Evolutionary conservation across 768 basidiomycete genomes (phyloP).

Genomic region (Cyathus striatus): DNA sequence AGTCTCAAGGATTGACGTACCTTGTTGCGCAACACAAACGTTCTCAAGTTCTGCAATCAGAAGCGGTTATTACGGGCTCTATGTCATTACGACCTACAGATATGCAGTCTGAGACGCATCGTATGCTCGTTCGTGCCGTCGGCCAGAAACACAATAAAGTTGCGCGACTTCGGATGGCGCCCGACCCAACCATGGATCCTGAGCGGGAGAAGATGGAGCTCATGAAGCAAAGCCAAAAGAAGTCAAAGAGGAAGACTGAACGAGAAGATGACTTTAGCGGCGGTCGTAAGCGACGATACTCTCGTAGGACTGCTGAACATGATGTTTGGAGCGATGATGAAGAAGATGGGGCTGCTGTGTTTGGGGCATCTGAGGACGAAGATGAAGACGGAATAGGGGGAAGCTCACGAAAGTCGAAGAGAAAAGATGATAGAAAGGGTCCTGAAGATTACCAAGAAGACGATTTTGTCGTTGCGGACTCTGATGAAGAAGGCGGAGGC

Average conservation of each 20-base stretch:
- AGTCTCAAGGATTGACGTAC: conserved; percentile 78
- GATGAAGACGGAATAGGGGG: conserved; percentile 34
- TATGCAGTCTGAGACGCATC: conserved; percentile 87
- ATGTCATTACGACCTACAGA: conserved; percentile 83
- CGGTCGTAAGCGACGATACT: conserved; percentile 41
- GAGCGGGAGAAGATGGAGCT: conserved; percentile 70
- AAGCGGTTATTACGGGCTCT: conserved; percentile 77
- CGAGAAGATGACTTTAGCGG: conserved; percentile 43
- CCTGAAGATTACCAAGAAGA: conserved; percentile 77
- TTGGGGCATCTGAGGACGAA: conserved; percentile 54
- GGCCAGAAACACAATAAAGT: conserved; percentile 82
- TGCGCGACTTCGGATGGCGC: conserved; percentile 72
- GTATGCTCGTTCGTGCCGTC: conserved; percentile 82
- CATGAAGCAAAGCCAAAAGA: conserved; percentile 58
- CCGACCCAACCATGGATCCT: conserved; percentile 73
- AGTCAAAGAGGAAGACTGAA: conserved; percentile 54
- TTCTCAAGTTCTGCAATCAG: conserved; percentile 81
- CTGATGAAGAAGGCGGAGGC: conserved; percentile 60
- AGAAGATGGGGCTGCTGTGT: conserved; percentile 42
- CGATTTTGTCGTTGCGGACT: conserved; percentile 80
- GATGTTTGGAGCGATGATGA: conserved; percentile 67
- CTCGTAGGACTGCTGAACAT: conserved; percentile 32
- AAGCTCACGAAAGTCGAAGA: conserved; percentile 37
- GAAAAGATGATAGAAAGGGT: conserved; percentile 48
- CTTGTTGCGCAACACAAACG: conserved; percentile 87